phyloP scores from a whole-genome alignment of 2,329 filamentous ascomycete genomes.

The Pseudogymnoascus sp. region DNA sequence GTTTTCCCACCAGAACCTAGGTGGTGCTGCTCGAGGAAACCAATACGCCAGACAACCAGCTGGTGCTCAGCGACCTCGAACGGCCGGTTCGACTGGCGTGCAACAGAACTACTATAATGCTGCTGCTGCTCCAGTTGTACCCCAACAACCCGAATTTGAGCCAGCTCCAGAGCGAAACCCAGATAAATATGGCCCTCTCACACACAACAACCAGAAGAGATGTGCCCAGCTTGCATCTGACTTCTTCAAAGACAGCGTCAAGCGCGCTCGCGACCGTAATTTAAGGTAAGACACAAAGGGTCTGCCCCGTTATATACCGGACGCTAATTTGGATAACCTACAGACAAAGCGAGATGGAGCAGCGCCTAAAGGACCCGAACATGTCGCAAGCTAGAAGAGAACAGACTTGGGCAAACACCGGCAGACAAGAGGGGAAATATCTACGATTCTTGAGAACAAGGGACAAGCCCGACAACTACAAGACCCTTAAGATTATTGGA shows the following conservation, averaged over 20 bases:
- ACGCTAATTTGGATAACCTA: conserved; percentile 10
- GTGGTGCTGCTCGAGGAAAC: conserved; percentile 59
- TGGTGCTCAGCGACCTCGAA: conserved; percentile 70
- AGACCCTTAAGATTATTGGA: conserved; percentile 94
- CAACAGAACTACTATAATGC: conserved; percentile 62
- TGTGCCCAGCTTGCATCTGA: conserved; percentile 67
- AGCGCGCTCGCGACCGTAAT: conserved; percentile 89
- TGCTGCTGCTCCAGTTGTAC: conserved; percentile 54
- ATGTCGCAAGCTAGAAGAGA: conserved; percentile 70
- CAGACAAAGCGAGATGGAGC: conserved; percentile 87
- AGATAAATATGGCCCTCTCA: conserved; percentile 60
- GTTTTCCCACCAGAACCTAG: conserved; percentile 92
- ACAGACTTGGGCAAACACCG: conserved; percentile 75
- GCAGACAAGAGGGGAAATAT: conserved; percentile 85
- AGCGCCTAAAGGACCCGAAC: conserved; percentile 69
- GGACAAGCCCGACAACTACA: conserved; percentile 90
- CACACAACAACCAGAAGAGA: conserved; percentile 63
- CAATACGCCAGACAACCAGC: conserved; percentile 63
- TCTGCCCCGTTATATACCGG: background rate
- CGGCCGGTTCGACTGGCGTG: conserved; percentile 62
- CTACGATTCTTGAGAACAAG: conserved; percentile 89
- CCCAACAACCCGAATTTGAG: conserved; percentile 61
- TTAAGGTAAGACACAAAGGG: conserved; percentile 56
- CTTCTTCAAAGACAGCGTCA: conserved; percentile 98
- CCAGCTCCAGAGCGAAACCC: conserved; percentile 78